Evolutionary conservation across 164 flowering plant species (phyloP), one percentile per base, ranked within the genome.

Genomic region (Euptelea pleiosperma): DNA sequence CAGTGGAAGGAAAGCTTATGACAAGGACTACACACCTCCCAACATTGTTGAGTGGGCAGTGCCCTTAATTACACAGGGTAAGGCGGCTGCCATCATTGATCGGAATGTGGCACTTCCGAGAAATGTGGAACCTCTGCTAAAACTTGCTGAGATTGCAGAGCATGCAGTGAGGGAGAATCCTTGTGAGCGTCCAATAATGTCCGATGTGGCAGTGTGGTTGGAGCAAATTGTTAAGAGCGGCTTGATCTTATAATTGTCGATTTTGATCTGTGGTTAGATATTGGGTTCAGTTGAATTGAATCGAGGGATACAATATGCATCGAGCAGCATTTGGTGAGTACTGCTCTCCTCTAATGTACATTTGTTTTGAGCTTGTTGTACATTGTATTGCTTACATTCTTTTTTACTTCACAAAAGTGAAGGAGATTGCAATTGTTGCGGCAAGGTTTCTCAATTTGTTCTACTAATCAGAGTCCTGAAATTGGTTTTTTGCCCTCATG

Each of bases 1-100:
- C 2, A 83, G 89, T 25, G 96, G 96, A 62, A 79, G 98, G 57
- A 87, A 87, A 69, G 78, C 83, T n/a, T 74, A 76, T 44, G 98
- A 91, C 62, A 70, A 58, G 25, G 91, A 84, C 56, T 82, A 71
- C 69, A 46, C 55, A 0, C 91, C 98, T 57, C 73, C 88, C 1
- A 60, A 61, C 22, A 74, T 88, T 42, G 78, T 84, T 24, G 88
- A 86, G 9, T 91, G 93, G 96, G 98, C 91, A 18, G 61, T 84
- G 55, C 98, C 98, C 8, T 45, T 79, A n/a, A 84, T 91, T 37
- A 77, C 71, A 55, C 70, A 72, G 54, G 90, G 89, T 0, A 82
- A 72, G 65, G 85, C 93, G 5, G 98, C 93, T 56, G 88, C 85
- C 10, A 60, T 76, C 9, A 73, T 91, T n/a, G 98, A 91, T 58